Percentiles rank a stretch among this genome's conserved stretches.
Evolutionary conservation across 1,284 basidiomycete species (phyloP).

Genomic region (Pyrrhoderma noxium): DNA sequence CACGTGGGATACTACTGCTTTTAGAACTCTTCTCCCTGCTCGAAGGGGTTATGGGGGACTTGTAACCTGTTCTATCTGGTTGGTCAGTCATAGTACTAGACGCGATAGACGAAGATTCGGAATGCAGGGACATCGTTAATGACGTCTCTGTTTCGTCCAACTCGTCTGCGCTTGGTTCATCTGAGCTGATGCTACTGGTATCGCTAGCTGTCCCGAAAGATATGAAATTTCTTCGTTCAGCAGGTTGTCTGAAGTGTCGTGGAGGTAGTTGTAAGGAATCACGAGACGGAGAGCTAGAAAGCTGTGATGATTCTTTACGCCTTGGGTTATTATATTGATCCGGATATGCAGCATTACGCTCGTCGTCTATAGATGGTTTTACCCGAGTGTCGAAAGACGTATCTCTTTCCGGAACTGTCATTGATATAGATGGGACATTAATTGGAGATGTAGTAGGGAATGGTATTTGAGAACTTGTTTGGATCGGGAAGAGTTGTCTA

Average conservation of each 20-base stretch:
- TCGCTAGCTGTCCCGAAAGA: constrained; percentile 7
- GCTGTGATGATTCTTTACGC: not conserved
- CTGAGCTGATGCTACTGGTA: constrained; percentile 15
- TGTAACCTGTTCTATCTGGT: constrained; percentile 3
- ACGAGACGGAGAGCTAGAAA: constrained; percentile 20
- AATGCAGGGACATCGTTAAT: constrained; percentile 25
- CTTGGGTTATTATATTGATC: not conserved
- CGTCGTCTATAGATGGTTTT: too few relatives aligned
- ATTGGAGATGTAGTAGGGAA: not conserved
- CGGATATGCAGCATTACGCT: not conserved
- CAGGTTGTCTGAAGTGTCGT: constrained; percentile 21
- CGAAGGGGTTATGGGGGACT: constrained; percentile 9
- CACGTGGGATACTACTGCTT: constrained; percentile 30
- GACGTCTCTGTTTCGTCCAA: constrained; percentile 10
- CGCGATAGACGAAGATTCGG: constrained; percentile 36
- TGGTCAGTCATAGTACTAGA: constrained; percentile 19
- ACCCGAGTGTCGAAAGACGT: constrained; percentile 2
- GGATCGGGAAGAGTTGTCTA: not conserved
- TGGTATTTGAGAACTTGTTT: not conserved
- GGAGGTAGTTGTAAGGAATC: constrained; percentile 30
- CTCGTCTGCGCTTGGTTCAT: constrained; percentile 16
- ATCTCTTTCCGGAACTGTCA: constrained; percentile 10
- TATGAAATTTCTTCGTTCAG: constrained; percentile 2
- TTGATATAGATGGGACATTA: constrained; percentile 14
- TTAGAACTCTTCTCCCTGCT: not conserved